Conservation (phyloP, 257 asterid genomes). For the Plantago ovata region DNA sequence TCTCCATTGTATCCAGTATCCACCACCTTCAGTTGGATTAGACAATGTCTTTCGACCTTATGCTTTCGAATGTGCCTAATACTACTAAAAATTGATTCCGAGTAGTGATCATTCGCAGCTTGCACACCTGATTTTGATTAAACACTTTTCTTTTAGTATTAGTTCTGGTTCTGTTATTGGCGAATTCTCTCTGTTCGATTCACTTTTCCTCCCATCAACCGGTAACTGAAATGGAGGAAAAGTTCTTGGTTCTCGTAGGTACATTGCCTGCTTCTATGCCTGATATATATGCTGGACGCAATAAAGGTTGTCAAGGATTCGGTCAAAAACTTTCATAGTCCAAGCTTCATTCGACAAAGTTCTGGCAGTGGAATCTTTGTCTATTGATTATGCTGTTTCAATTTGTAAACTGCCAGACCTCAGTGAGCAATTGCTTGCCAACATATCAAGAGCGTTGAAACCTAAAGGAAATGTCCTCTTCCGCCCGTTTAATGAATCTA, state of each 20-base stretch:
- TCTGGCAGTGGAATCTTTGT: constrained; percentile 47
- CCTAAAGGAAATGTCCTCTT: constrained; percentile 68
- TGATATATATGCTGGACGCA: constrained; percentile 50
- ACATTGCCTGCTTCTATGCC: constrained; percentile 36
- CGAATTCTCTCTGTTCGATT: no score
- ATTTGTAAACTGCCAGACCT: constrained; percentile 51
- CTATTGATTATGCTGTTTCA: constrained; percentile 44
- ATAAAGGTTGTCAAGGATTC: constrained; percentile 47
- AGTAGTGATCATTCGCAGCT: no score
- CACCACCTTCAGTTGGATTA: no score
- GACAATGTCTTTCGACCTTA: no score
- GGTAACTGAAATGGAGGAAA: constrained; percentile 41
- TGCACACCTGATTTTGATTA: no score
- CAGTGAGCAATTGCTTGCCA: constrained; percentile 45
- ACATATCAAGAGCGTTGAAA: constrained; percentile 53
- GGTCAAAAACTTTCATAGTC: constrained; percentile 44
- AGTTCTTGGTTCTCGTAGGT: constrained; percentile 61
- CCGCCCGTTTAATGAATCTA: constrained; percentile 36
- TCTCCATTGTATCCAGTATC: no score
- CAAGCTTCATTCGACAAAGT: constrained; percentile 69
- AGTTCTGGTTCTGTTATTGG: no score
- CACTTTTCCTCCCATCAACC: no score
- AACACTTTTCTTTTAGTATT: no score
- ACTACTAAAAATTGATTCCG: no score
- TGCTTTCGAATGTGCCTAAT: no score